phyloP scores from a whole-genome alignment of 106 monocot species.

The Dendrobium officinale region DNA sequence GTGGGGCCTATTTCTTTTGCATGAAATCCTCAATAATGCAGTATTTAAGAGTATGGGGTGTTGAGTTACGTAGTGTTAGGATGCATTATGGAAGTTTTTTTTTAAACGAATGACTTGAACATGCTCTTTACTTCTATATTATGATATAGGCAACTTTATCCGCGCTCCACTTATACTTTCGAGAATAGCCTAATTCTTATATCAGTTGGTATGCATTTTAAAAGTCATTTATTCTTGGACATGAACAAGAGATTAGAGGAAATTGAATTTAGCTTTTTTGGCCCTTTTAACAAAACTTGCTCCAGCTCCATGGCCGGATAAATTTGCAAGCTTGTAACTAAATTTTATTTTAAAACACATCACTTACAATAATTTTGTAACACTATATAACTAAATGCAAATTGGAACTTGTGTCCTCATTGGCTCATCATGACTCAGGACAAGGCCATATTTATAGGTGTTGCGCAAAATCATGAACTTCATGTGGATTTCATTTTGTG shows the following conservation, averaged over 20 bases:
- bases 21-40: background rate
- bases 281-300: background rate
- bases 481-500: background rate
- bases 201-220: background rate
- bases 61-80: background rate
- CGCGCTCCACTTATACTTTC: background rate
- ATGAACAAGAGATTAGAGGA: background rate
- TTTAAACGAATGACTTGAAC: background rate
- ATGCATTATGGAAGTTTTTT: background rate
- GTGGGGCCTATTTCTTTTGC: background rate
- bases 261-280: too few relatives aligned
- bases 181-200: background rate
- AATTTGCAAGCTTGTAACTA: background rate
- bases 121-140: background rate
- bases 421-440: background rate
- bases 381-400: background rate
- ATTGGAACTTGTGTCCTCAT: background rate
- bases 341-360: background rate
- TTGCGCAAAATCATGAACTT: background rate
- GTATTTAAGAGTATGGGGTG: background rate
- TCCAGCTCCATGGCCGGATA: background rate
- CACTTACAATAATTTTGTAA: background rate
- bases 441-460: background rate
- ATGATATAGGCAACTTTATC: background rate
- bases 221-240: background rate